Conservation (phyloP, 75 land plant genomes). For the Ceratopteris richardii region DNA sequence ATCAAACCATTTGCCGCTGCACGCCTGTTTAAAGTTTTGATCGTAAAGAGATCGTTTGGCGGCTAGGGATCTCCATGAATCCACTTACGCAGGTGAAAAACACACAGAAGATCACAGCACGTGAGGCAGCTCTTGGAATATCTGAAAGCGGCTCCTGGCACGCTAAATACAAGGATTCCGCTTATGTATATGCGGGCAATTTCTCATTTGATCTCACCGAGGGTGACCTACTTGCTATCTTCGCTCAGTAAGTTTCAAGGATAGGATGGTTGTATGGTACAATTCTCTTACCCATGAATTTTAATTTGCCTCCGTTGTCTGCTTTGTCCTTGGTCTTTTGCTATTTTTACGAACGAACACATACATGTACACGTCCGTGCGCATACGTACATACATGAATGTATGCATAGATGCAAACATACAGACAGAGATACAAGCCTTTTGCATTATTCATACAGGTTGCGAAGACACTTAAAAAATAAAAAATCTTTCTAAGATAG, state of each 20-base stretch:
- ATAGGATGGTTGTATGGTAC: too few species aligned
- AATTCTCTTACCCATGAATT: too few species aligned
- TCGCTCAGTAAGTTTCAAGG: constrained; percentile 59
- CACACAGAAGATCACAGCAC: constrained; percentile 65
- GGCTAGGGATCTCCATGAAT: constrained; percentile 44
- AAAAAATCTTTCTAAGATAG: too few species aligned
- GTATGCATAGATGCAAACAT: neutral
- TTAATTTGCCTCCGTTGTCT: too few species aligned
- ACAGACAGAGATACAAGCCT: neutral
- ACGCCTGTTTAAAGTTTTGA: too few species aligned
- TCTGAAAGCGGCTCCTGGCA: constrained; percentile 94
- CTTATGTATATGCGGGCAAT: constrained; percentile 84
- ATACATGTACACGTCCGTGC: too few species aligned
- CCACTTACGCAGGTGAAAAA: constrained; percentile 91
- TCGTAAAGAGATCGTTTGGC: too few species aligned
- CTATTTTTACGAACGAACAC: too few species aligned
- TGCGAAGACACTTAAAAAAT: too few species aligned
- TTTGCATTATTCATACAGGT: too few species aligned
- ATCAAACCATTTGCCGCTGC: too few species aligned
- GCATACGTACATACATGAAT: neutral
- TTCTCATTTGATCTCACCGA: constrained; percentile 89
- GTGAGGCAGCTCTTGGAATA: constrained; percentile 71
- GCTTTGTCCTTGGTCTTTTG: too few species aligned
- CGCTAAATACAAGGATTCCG: constrained; percentile 88
- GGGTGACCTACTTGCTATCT: constrained; percentile 91